Conservation (phyloP, 2,329 filamentous ascomycete genomes). For the Penicillium occitanis region DNA sequence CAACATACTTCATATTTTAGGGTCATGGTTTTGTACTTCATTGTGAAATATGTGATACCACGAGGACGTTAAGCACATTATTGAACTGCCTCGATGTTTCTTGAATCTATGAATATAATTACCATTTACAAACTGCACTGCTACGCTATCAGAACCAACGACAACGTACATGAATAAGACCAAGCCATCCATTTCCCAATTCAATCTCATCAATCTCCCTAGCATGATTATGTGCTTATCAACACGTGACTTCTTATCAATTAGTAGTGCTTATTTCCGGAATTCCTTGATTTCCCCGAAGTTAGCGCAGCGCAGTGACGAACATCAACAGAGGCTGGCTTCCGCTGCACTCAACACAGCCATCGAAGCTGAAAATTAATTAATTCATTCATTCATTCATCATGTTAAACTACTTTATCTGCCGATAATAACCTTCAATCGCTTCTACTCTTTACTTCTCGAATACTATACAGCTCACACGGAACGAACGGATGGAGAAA, state of each 20-base stretch:
- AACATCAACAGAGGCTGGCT: not conserved
- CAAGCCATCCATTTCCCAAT: not conserved
- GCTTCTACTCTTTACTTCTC: not conserved
- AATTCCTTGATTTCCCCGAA: constrained; percentile 16
- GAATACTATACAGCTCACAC: no score
- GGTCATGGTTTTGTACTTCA: not conserved
- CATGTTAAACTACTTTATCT: not conserved
- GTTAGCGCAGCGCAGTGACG: not conserved
- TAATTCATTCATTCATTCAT: not conserved
- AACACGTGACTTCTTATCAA: constrained; percentile 9
- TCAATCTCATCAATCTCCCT: not conserved
- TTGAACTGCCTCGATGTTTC: not conserved
- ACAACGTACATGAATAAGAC: not conserved
- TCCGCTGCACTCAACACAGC: not conserved
- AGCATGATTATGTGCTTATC: not conserved
- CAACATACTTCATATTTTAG: not conserved
- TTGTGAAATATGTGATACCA: constrained; percentile 9
- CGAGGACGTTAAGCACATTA: not conserved
- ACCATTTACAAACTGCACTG: not conserved
- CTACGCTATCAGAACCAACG: no score
- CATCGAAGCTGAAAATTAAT: not conserved
- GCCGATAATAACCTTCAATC: not conserved
- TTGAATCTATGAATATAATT: not conserved
- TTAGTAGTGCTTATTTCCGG: not conserved
- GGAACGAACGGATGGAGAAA: constrained; percentile 6